phyloP scores from a whole-genome alignment of 23 red algal genomes.

The Gracilaria caudata region DNA sequence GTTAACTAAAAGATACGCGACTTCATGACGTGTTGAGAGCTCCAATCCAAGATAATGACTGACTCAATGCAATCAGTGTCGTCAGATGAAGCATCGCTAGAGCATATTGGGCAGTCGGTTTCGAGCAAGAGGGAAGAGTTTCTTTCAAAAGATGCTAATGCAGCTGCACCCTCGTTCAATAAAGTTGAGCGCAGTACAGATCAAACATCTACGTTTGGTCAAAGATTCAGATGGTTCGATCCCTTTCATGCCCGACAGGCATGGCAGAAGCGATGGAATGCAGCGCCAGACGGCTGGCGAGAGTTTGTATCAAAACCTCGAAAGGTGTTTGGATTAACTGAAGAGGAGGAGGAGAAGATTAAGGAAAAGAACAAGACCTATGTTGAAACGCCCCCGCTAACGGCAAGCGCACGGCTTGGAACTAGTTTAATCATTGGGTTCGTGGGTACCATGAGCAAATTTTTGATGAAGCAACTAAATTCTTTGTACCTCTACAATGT shows the following conservation, averaged over 20 bases:
- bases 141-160: not conserved
- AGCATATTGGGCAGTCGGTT: constrained; percentile 3
- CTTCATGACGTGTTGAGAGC: not conserved
- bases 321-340: constrained; percentile 68
- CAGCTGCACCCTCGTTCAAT: not conserved
- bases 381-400: constrained; percentile 49
- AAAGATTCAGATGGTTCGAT: constrained; percentile 23
- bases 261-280: constrained; percentile 61
- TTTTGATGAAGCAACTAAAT: constrained; percentile 70
- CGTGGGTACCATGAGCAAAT: constrained; percentile 62
- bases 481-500: constrained; percentile 67
- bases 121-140: not conserved
- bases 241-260: constrained; percentile 2
- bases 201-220: not conserved
- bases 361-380: constrained; percentile 45
- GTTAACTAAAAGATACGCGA: not conserved
- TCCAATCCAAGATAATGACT: not conserved
- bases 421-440: constrained; percentile 56
- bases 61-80: constrained; percentile 21
- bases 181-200: not conserved
- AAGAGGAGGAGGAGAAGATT: constrained; percentile 63
- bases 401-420: constrained; percentile 40
- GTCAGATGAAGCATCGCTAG: not conserved
- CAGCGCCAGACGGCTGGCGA: constrained; percentile 50
- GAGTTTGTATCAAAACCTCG: constrained; percentile 24